Base-by-base conservation (phyloP, 2,329 filamentous ascomycete species). In the Alternaria panax region DNA sequence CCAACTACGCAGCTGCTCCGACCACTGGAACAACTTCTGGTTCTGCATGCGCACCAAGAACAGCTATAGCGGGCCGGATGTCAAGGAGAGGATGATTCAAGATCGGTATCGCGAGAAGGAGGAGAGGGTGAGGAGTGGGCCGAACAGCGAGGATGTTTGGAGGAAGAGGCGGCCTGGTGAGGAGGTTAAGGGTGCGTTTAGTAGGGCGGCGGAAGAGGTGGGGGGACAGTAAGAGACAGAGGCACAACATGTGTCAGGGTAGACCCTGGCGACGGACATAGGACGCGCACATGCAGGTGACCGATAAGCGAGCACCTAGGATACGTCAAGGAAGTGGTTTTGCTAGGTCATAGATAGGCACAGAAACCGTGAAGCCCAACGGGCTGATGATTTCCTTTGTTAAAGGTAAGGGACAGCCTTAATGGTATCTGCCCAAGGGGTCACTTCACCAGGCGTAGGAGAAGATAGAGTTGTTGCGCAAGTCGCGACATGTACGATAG, bases 21-120 rank as follows among this genome's bases (percentile, higher is more conserved):
- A 96, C 67, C 89, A 93, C 64, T 97, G 94, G 93, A 86, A 90
- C 62, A 92, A 97, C 78, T 98, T 97, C 80, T 96, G 93, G 91
- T 94, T 97, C 81, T 99, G 95, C 83, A 97, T 98, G 93, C 89
- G 92, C 65, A 89, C 88, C 36, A 88, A 90, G 71, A 70, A 71
- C 22, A 84, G 85, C 2, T 88, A 88, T 72, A 78, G 84, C 0
- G 85, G 86, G 24, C 80, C 84, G 42, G 81, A 87, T 66, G 64
- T 64, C 32, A 87, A 87, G 70, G 87, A 86, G 60, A 85, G 80
- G 64, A 74, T 80, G 68, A 85, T 96, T 55, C 82, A 83, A 60
- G 87, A 87, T 47, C 87, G 89, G 78, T 92, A 93, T 79, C 83
- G 87, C 63, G 83, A 86, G 65, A 90, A 89, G 78, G 86, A 85